These are phyloP conservation scores for Suillus cothurnatus DNA, from an alignment of 768 basidiomycete genomes.

Conservation along the genomic window DNA sequence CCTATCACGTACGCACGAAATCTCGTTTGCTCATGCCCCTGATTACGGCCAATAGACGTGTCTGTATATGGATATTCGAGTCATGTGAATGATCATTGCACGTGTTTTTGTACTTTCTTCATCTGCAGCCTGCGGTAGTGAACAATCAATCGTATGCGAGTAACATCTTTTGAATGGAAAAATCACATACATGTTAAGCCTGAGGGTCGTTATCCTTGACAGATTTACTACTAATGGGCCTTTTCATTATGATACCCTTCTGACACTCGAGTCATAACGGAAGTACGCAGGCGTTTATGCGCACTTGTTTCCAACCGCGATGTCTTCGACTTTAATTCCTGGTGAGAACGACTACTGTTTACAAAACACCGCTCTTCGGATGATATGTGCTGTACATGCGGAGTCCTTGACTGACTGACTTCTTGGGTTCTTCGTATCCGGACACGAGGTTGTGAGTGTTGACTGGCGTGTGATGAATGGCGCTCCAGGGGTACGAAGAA, in stretches of 20 bases:
- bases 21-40: background rate
- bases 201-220: background rate
- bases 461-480: background rate
- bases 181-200: background rate
- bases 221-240: background rate
- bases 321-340: background rate
- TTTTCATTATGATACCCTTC: background rate
- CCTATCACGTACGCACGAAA: background rate
- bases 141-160: background rate
- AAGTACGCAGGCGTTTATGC: background rate
- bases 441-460: background rate
- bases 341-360: background rate
- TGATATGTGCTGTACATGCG: background rate
- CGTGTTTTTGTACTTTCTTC: background rate
- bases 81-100: background rate
- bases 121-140: too few species aligned
- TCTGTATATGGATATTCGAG: background rate
- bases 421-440: background rate
- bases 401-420: background rate
- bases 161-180: background rate
- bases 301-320: background rate
- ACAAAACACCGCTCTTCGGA: conserved; percentile 1
- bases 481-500: background rate
- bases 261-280: background rate
- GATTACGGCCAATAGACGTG: background rate